phyloP scores from a whole-genome alignment of 768 basidiomycete genomes.

The Kockovaella imperatae region DNA sequence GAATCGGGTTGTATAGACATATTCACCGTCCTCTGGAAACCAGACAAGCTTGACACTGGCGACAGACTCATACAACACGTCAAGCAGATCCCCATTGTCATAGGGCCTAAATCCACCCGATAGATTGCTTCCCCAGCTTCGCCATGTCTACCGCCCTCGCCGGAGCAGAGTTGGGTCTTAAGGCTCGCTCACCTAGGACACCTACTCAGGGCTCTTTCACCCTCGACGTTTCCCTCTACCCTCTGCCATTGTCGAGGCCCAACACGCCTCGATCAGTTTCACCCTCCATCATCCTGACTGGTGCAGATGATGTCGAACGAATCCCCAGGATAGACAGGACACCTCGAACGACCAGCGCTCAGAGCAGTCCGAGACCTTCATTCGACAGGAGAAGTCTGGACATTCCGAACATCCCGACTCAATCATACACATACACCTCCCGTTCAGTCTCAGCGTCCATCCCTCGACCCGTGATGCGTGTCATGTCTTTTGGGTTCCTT shows the following conservation, averaged over 20 bases:
- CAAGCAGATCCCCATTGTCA: no score
- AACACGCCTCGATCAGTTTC: background rate
- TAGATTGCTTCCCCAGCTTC: no score
- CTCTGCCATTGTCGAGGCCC: background rate
- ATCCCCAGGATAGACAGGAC: background rate
- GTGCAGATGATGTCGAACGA: slow-evolving; percentile 7
- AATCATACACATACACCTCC: slow-evolving; percentile 11
- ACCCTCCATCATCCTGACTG: no score
- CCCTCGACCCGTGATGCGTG: slow-evolving; percentile 28
- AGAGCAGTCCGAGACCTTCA: background rate
- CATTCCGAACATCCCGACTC: slow-evolving; percentile 8
- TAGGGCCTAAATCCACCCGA: no score
- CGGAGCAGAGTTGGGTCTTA: no score
- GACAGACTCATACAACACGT: no score
- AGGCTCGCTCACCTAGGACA: slow-evolving; percentile 21
- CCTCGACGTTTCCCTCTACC: slow-evolving; percentile 10
- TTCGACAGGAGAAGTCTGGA: slow-evolving; percentile 2
- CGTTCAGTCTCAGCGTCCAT: slow-evolving; percentile 13
- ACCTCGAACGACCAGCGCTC: background rate
- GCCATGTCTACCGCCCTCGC: no score
- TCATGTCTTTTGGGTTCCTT: slow-evolving; percentile 20
- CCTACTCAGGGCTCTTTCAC: slow-evolving; percentile 24
- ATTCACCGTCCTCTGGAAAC: no score
- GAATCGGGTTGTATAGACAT: no score
- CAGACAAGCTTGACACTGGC: no score